Evolutionary conservation across 495 filamentous ascomycete genomes (phyloP), one percentile per base, ranked within the genome.

Genomic region (Aspergillus hancockii): DNA sequence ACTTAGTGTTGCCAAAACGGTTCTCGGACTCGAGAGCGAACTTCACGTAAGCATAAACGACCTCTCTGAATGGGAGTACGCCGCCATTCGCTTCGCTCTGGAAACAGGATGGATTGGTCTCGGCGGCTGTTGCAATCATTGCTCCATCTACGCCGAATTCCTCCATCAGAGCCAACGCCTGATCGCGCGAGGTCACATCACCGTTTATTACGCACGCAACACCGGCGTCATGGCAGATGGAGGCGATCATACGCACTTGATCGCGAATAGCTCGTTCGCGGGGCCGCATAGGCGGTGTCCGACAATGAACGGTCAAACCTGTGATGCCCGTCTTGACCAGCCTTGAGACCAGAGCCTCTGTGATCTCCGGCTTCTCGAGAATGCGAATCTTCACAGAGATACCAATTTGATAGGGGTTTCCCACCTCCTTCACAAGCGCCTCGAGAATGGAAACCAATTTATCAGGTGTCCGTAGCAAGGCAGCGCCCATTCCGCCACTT

Each of bases 331-430:
- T 98, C 9, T 71, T 77, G 46, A 88, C 86, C 2, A 98, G 81
- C 55, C 83, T 79, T 22, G 83, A 79, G 31, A 98, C 94, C 34
- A 98, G 75, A 0, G 68, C 72, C 57, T 89, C 83, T 2, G 94
- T 98, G 63, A 83, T 66, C 58, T 85, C 85, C 0, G 85, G 78
- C 4, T 85, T 90, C 54, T 92, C 89, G 0, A 98, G 81, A 34
- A 98, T 78, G 14, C 95, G 85, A 43, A 98, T 98, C 78, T 98
- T 98, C 34, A 98, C 94, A 43, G 88, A 92, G 62, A 98, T 91
- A 8, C 93, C 93, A 65, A 98, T 91, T 54, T 91, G 82, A 68
- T 87, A 89, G 21, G 84, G 83, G 22, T 81, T 81, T 3, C 85
- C 84, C 21, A 98, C 87, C 62, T 96, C 85, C 36, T 79, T 78